phyloP scores from a whole-genome alignment of 257 asterid species.

The Fraxinus cuspidata region DNA sequence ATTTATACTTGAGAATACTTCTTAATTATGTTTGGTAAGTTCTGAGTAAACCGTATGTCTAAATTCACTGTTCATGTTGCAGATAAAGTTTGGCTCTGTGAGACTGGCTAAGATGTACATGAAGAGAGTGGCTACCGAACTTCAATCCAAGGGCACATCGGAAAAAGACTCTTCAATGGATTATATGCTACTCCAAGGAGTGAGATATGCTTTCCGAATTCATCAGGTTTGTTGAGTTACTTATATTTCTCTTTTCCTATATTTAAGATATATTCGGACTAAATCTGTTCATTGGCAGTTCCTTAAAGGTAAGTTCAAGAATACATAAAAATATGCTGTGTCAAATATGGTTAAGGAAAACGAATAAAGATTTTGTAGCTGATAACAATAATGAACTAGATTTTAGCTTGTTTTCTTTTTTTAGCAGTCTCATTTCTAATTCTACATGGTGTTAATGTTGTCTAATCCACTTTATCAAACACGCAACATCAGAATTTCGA shows the following conservation, averaged over 20 bases:
- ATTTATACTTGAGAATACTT: not conserved
- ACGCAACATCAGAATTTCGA: not conserved
- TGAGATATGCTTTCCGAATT: conserved; percentile 88
- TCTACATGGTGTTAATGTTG: not conserved
- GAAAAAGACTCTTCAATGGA: conserved; percentile 89
- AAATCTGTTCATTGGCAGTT: not conserved
- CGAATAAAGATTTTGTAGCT: not conserved
- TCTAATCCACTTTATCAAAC: not conserved
- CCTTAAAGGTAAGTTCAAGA: not conserved
- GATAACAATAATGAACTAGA: not conserved
- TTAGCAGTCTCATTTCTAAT: not conserved
- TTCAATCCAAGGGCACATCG: conserved; percentile 66
- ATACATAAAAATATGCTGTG: not conserved
- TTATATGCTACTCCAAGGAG: conserved; percentile 89
- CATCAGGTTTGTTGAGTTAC: conserved; percentile 70
- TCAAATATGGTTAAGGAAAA: not conserved
- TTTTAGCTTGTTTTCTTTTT: too few relatives aligned
- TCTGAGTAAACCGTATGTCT: not conserved
- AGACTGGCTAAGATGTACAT: conserved; percentile 83
- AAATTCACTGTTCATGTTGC: conserved; percentile 18
- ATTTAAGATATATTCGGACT: not conserved
- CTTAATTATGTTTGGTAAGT: not conserved
- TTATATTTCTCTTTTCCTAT: not conserved
- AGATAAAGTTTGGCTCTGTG: conserved; percentile 86
- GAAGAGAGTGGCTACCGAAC: conserved; percentile 87